phyloP scores from a whole-genome alignment of 768 basidiomycete genomes.

The Lentinula lateritia region DNA sequence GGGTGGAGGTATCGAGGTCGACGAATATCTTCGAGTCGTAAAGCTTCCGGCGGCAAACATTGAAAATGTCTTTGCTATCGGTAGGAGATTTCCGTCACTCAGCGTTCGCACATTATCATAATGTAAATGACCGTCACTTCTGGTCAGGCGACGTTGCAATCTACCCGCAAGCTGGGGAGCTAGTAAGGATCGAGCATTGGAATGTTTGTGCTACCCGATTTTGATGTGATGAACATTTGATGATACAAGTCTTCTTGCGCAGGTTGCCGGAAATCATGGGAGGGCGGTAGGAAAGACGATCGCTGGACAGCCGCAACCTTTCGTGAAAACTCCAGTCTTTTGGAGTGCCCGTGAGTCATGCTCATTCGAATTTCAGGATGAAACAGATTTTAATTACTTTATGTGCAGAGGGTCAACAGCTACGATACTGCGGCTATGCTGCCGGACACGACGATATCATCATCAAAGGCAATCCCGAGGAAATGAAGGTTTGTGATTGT shows the following conservation, averaged over 20 bases:
- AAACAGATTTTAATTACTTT: neutral
- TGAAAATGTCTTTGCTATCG: conserved; percentile 64
- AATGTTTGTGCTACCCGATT: conserved; percentile 44
- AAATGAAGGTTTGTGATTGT: conserved; percentile 62
- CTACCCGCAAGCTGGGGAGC: conserved; percentile 58
- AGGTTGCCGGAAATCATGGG: conserved; percentile 85
- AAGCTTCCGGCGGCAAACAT: conserved; percentile 22
- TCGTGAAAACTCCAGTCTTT: conserved; percentile 78
- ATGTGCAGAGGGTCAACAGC: conserved; percentile 68
- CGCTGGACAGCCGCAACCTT: conserved; percentile 57
- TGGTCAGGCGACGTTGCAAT: conserved; percentile 70
- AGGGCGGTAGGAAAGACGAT: conserved; percentile 80
- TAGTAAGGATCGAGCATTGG: conserved; percentile 82
- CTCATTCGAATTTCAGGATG: neutral
- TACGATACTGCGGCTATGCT: conserved; percentile 80
- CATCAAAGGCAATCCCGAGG: conserved; percentile 68
- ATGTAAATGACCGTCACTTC: neutral
- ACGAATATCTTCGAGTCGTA: conserved; percentile 65
- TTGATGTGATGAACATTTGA: neutral
- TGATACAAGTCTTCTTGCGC: neutral
- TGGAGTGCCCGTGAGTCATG: conserved; percentile 78
- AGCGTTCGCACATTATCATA: neutral
- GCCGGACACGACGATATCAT: conserved; percentile 69
- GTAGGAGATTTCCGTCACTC: conserved; percentile 22
- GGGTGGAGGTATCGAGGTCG: conserved; percentile 74